These are phyloP conservation scores for Pseudogymnoascus sp. DNA, from an alignment of 2,329 filamentous ascomycete species.

Conservation along the genomic window DNA sequence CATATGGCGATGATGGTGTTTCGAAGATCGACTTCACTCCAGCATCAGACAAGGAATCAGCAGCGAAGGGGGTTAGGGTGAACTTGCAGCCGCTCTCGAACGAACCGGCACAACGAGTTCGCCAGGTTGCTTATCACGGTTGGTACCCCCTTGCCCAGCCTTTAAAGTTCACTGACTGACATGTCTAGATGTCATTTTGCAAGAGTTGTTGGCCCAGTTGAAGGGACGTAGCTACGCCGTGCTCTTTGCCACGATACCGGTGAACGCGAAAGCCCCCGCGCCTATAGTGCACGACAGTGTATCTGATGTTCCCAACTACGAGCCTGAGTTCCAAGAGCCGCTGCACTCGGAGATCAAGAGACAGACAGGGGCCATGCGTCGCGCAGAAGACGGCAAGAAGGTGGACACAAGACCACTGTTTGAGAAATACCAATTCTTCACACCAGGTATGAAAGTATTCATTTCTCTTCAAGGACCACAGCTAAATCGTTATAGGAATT, in stretches of 20 bases:
- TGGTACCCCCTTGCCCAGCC: not conserved
- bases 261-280: not conserved
- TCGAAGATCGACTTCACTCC: not conserved
- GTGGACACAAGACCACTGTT: slow-evolving; percentile 57
- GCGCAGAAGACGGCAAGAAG: slow-evolving; percentile 35
- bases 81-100: not conserved
- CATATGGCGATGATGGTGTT: not conserved
- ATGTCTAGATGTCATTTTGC: slow-evolving; percentile 37
- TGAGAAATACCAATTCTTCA: slow-evolving; percentile 91
- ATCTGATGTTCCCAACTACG: slow-evolving; percentile 46
- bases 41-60: not conserved
- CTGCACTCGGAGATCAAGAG: slow-evolving; percentile 71
- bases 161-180: slow-evolving; percentile 14
- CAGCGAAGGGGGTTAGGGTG: not conserved
- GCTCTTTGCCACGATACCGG: slow-evolving; percentile 58
- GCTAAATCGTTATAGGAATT: slow-evolving; percentile 50
- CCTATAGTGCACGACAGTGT: slow-evolving; percentile 34
- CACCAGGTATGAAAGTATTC: slow-evolving; percentile 55
- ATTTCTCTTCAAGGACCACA: not conserved
- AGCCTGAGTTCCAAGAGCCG: slow-evolving; percentile 54
- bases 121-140: slow-evolving; percentile 9
- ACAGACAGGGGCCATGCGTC: slow-evolving; percentile 34
- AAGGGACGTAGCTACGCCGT: slow-evolving; percentile 59
- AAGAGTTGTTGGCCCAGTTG: slow-evolving; percentile 39
- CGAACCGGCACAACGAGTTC: not conserved